A percentile compares a stretch with the other conserved stretches of the same genome.
These are phyloP conservation scores for Saposhnikovia divaricata DNA, from an alignment of 129 eudicot species.

Conservation along the genomic window DNA sequence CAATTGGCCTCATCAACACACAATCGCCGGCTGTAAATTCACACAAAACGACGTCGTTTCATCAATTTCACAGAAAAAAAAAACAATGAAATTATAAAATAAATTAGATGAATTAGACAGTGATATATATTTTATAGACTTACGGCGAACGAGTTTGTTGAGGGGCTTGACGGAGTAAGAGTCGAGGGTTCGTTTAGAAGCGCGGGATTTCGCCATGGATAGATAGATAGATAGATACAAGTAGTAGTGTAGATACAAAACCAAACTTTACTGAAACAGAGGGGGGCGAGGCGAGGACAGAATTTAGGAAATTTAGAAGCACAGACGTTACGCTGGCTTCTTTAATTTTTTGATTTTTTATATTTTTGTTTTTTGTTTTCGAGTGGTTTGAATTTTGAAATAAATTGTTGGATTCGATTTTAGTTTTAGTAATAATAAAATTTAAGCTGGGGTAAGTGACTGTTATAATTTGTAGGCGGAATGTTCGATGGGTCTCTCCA, in stretches of 20 bases:
- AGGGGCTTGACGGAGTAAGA: constrained; percentile 57
- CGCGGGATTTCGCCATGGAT: constrained; percentile 71
- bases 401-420: not conserved
- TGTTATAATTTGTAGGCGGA: no score
- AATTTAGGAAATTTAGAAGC: not conserved
- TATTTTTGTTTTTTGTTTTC: no score
- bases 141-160: constrained; percentile 62
- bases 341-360: not conserved
- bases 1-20: constrained; percentile 80
- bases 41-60: not conserved
- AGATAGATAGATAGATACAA: not conserved
- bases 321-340: not conserved
- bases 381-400: no score
- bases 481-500: no score
- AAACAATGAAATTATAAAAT: not conserved
- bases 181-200: constrained; percentile 55
- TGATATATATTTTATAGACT: not conserved
- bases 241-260: not conserved
- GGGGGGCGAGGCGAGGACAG: not conserved
- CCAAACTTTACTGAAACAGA: not conserved
- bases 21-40: constrained; percentile 62
- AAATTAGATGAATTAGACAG: not conserved
- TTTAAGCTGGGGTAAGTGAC: no score
- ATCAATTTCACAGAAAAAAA: not conserved
- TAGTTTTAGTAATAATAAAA: no score